Percentiles rank a stretch among this genome's conserved stretches.
Conservation (phyloP, 768 basidiomycete genomes). For the Pisolithus albus region DNA sequence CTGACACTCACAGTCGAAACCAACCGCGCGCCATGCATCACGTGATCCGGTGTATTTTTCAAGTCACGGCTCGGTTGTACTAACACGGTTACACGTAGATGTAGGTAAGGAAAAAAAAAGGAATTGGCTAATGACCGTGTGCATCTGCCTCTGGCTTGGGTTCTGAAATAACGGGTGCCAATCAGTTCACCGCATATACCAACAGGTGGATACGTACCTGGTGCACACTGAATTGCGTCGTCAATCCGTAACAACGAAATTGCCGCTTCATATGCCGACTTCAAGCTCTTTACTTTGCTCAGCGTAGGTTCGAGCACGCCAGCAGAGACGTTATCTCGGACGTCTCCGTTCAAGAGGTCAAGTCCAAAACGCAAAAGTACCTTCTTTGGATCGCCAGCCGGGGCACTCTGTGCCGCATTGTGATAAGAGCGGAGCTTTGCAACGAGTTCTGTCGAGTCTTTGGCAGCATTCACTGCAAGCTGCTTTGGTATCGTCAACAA, state of each 20-base stretch:
- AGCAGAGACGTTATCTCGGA: conserved; percentile 89
- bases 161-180: conserved; percentile 37
- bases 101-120: too few species aligned
- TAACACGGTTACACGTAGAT: too few species aligned
- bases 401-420: conserved; percentile 91
- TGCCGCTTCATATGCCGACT: conserved; percentile 95
- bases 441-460: conserved; percentile 95
- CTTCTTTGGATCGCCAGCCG: conserved; percentile 87
- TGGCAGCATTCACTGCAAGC: conserved; percentile 95
- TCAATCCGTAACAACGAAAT: conserved; percentile 93
- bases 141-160: conserved; percentile 64
- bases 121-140: conserved; percentile 56
- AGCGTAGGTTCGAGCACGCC: conserved; percentile 95
- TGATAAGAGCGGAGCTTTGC: conserved; percentile 96
- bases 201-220: conserved; percentile 47
- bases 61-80: too few species aligned
- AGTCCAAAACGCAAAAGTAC: conserved; percentile 86
- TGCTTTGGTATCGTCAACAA: conserved; percentile 94
- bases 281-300: conserved; percentile 94
- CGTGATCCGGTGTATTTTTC: conserved; percentile 18
- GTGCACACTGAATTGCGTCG: conserved; percentile 88
- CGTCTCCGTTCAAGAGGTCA: conserved; percentile 90
- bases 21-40: conserved; percentile 17
- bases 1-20: conserved; percentile 9
- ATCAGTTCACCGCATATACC: conserved; percentile 13